Evolutionary conservation across 345 rosid species (phyloP), one percentile per base, ranked within the genome.

Genomic region (Leavenworthia alabamica): DNA sequence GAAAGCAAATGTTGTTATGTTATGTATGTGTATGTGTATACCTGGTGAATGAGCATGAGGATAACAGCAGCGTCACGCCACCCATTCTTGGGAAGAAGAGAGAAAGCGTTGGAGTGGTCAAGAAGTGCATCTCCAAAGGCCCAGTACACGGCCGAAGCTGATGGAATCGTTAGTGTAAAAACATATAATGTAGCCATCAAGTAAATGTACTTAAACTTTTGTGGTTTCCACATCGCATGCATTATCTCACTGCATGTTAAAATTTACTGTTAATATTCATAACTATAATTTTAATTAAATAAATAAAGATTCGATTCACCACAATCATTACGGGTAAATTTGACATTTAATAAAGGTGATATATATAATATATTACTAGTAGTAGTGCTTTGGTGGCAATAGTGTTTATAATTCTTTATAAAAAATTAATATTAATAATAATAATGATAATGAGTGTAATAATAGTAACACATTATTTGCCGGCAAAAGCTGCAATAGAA

Each of bases 211-310:
- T 93, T 93, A 71, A 93, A 93, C 76, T 89, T 89, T 14, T 88
- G 92, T 3, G 99, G 99, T 76, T 93, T 93, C 99, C 99, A 93
- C 99, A 93, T n/a, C n/a, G n/a, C n/a, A n/a, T n/a, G n/a, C n/a
- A n/a, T n/a, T n/a, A n/a, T n/a, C n/a, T n/a, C n/a, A 62, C 99
- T 93, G 82, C 23, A 58, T 44, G 3, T 13, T 1, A 10, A 22
- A 40, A 32, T 7, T 23, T 42, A 43, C 15, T 27, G 28, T 45
- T 6, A 35, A 14, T 10, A 35, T 49, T 11, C 12, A 5, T 8
- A 2, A 17, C 0, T 10, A 5, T 10, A 16, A 22, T 22, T 22
- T 3, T 31, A 54, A 48, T 29, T 31, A 39, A 27, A 67, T 36
- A 51, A 16, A 22, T 22, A 42, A 37, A 20, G 75, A 67, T 27